Evolutionary conservation across 495 filamentous ascomycete genomes (phyloP).

Genomic region (Penicillium taxi): DNA sequence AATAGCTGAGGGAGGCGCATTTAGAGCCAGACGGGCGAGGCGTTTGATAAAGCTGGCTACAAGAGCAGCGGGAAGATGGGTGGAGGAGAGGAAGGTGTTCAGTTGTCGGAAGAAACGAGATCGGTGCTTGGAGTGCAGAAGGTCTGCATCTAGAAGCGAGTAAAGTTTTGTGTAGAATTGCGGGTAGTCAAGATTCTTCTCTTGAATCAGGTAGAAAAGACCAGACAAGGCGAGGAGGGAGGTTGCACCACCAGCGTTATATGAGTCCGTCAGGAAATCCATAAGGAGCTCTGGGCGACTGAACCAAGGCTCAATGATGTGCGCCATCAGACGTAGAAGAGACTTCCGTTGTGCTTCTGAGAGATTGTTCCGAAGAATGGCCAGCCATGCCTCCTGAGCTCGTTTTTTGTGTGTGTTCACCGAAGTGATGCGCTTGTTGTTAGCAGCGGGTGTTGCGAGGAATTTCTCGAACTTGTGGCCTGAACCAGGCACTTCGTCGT

Average conservation of each 20-base stretch:
- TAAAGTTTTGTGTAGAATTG: slow-evolving; percentile 92
- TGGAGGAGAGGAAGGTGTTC: slow-evolving; percentile 84
- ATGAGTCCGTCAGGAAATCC: slow-evolving; percentile 94
- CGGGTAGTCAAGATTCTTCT: slow-evolving; percentile 92
- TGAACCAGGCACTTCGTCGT: slow-evolving; percentile 54
- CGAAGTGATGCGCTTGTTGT: slow-evolving; percentile 42
- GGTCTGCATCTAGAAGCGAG: slow-evolving; percentile 71
- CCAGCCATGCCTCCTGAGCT: slow-evolving; percentile 79
- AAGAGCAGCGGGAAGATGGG: slow-evolving; percentile 82
- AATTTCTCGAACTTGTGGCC: slow-evolving; percentile 60
- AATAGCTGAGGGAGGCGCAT: slow-evolving; percentile 79
- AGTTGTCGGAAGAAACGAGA: slow-evolving; percentile 89
- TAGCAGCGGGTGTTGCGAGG: slow-evolving; percentile 59
- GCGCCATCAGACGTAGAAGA: slow-evolving; percentile 63
- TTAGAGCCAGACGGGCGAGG: slow-evolving; percentile 69
- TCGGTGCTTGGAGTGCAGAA: slow-evolving; percentile 89
- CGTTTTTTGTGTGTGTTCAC: slow-evolving; percentile 40
- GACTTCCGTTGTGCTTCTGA: slow-evolving; percentile 69
- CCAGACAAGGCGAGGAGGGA: slow-evolving; percentile 86
- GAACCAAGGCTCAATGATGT: slow-evolving; percentile 81
- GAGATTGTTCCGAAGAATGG: slow-evolving; percentile 56
- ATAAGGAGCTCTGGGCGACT: slow-evolving; percentile 78
- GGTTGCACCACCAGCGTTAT: slow-evolving; percentile 73
- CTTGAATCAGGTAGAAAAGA: slow-evolving; percentile 88
- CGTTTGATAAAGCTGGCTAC: slow-evolving; percentile 96